These are phyloP conservation scores for Aspergillus udagawae DNA, from an alignment of 2,329 filamentous ascomycete genomes.

Conservation along the genomic window DNA sequence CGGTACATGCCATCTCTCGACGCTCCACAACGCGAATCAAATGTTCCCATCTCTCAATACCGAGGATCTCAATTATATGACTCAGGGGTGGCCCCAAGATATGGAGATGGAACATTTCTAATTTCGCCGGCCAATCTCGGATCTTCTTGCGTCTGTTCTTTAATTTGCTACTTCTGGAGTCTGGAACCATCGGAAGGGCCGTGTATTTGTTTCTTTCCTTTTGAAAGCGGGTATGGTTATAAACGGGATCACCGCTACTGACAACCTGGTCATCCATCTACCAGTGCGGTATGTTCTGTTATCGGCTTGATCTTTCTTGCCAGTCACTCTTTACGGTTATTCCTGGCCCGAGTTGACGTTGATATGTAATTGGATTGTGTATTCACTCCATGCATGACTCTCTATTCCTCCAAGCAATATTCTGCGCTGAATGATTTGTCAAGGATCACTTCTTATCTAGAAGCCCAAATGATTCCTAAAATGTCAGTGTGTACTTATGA, in stretches of 20 bases:
- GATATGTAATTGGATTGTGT: neutral
- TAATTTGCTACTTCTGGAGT: neutral
- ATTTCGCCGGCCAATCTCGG: neutral
- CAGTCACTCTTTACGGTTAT: neutral
- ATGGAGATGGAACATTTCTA: slow-evolving; percentile 16
- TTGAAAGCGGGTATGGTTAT: slow-evolving; percentile 4
- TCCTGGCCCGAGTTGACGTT: neutral
- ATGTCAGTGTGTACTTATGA: neutral
- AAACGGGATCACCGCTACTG: neutral
- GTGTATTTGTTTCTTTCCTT: slow-evolving; percentile 4
- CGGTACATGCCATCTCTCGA: neutral
- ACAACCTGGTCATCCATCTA: neutral
- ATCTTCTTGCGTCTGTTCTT: neutral
- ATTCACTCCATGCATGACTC: neutral
- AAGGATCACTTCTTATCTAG: no score
- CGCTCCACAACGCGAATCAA: slow-evolving; percentile 8
- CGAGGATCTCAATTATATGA: slow-evolving; percentile 9
- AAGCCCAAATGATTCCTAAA: neutral
- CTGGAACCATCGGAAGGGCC: slow-evolving; percentile 5
- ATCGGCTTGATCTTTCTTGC: neutral
- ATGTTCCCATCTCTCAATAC: slow-evolving; percentile 20
- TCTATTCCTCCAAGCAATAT: neutral
- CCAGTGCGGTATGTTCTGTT: neutral
- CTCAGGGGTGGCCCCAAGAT: slow-evolving; percentile 16
- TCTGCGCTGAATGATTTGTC: neutral